Evolutionary conservation across 306 rosid species (phyloP).

Genomic region (Aeschynomene evenia): DNA sequence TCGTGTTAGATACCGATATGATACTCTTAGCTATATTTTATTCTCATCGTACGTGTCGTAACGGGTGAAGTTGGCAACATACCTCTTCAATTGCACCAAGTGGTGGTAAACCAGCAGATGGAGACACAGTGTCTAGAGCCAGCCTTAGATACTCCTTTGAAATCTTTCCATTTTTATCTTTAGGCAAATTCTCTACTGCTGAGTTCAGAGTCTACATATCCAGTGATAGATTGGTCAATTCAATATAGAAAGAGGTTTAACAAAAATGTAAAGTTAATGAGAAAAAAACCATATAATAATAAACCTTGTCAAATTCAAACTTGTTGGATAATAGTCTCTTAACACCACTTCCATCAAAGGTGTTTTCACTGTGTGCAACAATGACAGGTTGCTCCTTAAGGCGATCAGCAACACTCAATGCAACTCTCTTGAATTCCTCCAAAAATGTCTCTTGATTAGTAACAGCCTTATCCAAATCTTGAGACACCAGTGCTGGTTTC

Average conservation of each 20-base stretch:
- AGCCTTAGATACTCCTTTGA: constrained; percentile 60
- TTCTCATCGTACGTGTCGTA: too few species aligned
- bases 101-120: constrained; percentile 87
- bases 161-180: constrained; percentile 70
- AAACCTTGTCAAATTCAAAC: constrained; percentile 93
- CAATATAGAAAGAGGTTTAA: not conserved
- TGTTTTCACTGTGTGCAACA: constrained; percentile 88
- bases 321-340: constrained; percentile 78
- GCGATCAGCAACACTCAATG: constrained; percentile 47
- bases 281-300: not conserved
- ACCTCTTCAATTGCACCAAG: constrained; percentile 83
- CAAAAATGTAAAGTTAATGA: not conserved
- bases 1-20: too few species aligned
- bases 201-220: constrained; percentile 61
- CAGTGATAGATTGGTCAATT: not conserved
- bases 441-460: constrained; percentile 66
- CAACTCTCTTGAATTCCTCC: constrained; percentile 70
- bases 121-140: constrained; percentile 65
- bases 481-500: constrained; percentile 62
- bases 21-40: too few species aligned
- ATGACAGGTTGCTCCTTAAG: constrained; percentile 74
- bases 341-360: constrained; percentile 78
- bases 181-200: constrained; percentile 62
- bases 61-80: not conserved
- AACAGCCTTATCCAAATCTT: constrained; percentile 49